Percentiles rank a stretch among this genome's conserved stretches.
Evolutionary conservation across 768 basidiomycete species (phyloP).

Genomic region (Amanita polypyramis): DNA sequence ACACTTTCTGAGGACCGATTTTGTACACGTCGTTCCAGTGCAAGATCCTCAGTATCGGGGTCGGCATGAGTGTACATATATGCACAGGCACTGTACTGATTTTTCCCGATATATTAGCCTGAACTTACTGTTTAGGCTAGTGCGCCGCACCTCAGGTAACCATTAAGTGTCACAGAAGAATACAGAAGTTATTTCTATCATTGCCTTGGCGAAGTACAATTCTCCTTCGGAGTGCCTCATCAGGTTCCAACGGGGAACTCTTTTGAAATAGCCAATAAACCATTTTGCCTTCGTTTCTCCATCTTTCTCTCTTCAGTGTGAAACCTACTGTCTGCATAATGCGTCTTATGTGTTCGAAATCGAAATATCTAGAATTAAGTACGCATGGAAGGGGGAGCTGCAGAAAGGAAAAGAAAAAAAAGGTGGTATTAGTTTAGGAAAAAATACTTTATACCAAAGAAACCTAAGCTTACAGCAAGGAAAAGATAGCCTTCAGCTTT

Average conservation of each 20-base stretch:
- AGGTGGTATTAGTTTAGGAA: too few relatives aligned
- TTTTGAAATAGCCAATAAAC: conserved; percentile 79
- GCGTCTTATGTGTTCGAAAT: conserved; percentile 40
- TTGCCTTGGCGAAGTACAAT: conserved; percentile 48
- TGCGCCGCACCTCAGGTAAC: too few relatives aligned
- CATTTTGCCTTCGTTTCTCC: conserved; percentile 72
- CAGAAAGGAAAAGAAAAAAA: background rate
- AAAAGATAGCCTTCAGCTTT: conserved; percentile 49
- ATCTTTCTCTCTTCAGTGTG: conserved; percentile 41
- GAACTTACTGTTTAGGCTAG: too few relatives aligned
- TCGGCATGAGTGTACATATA: too few relatives aligned
- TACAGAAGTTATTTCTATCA: conserved; percentile 67
- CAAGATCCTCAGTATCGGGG: conserved; percentile 27
- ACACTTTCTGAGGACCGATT: conserved; percentile 63
- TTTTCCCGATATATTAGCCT: too few relatives aligned
- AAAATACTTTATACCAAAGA: conserved; percentile 5
- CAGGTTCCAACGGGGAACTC: conserved; percentile 7
- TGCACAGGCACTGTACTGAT: too few relatives aligned
- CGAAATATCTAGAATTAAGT: conserved; percentile 75
- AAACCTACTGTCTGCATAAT: conserved; percentile 64
- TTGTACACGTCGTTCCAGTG: conserved; percentile 86
- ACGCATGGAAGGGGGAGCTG: conserved; percentile 84
- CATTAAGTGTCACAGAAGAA: conserved; percentile 22
- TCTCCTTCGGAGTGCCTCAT: conserved; percentile 40
- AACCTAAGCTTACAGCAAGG: conserved; percentile 43